Evolutionary conservation across 768 basidiomycete genomes (phyloP), one percentile per base, ranked within the genome.

Genomic region (Daedaleopsis nitida): DNA sequence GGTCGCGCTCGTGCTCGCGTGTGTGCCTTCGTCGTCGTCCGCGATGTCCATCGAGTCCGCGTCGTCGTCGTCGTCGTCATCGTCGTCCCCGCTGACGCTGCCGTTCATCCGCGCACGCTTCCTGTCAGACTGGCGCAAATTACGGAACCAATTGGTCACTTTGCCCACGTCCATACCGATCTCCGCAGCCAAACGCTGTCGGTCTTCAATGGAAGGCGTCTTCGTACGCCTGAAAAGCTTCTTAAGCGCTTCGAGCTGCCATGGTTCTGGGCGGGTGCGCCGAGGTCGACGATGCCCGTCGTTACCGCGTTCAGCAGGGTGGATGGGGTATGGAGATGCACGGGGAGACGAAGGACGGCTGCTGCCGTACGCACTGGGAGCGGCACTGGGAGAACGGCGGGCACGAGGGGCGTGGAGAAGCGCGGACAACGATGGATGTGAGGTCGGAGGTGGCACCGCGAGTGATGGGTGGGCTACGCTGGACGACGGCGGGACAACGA

Each of bases 121-220:
- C 45, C 90, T 77, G n/a, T 90, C 82, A 17, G 88, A 89, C 75
- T 93, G 91, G 39, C 91, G 83, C 59, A 92, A 80, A 70, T 93
- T 93, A 38, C 91, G 81, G 80, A 92, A 92, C 91, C 91, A 93
- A 72, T 93, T 93, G 17, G 91, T 91, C 55, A 93, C 90, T 74
- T 91, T 91, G 65, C 86, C 87, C 58, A 92, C 73, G 74, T 93
- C 91, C 91, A 93, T 92, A 76, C 89, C 91, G 60, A 92, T 84
- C 75, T 92, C 87, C 23, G 82, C 77, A 10, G 89, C 91, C 4
- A 93, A 77, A 45, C 85, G 83, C 51, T 82, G 82, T 52, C 91
- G 88, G 72, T 92, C 87, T 72, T 93, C 91, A 62, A 92, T 91
- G 14, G 88, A 86, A 7, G 91, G 91, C 12, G 86, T 89, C 23